These are phyloP conservation scores for Emmonsiellopsis sp. DNA, from an alignment of 2,329 filamentous ascomycete genomes.

Conservation along the genomic window DNA sequence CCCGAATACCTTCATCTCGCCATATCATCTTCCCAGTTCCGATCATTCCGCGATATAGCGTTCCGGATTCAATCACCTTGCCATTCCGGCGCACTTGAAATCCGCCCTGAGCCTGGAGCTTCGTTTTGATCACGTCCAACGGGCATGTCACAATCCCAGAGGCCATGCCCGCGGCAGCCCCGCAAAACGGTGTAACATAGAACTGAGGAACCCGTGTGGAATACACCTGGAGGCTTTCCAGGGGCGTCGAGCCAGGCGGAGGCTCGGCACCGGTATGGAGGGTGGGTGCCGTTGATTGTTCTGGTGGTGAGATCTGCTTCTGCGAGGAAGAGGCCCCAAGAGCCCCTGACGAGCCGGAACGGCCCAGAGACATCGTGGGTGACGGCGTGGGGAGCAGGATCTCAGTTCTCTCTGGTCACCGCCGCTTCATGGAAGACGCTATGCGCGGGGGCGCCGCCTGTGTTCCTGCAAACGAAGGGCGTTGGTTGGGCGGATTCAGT, in stretches of 20 bases:
- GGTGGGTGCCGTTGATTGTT: constrained; percentile 15
- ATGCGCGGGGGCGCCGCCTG: constrained; percentile 1
- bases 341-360: constrained; percentile 28
- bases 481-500: not conserved
- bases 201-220: constrained; percentile 43
- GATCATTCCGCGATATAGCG: constrained; percentile 72
- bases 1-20: constrained; percentile 75
- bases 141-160: constrained; percentile 94
- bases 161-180: constrained; percentile 80
- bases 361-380: constrained; percentile 36
- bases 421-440: constrained; percentile 33
- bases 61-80: constrained; percentile 33
- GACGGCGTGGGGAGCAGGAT: constrained; percentile 27
- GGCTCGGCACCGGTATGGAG: constrained; percentile 20
- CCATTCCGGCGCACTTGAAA: constrained; percentile 47
- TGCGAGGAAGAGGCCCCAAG: constrained; percentile 22
- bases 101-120: constrained; percentile 87
- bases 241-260: constrained; percentile 18
- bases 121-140: constrained; percentile 98
- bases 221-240: constrained; percentile 31
- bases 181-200: constrained; percentile 70
- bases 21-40: constrained; percentile 82
- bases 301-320: constrained; percentile 14
- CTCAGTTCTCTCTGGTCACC: constrained; percentile 29
- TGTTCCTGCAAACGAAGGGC: not conserved